Percentiles rank a stretch among this genome's conserved stretches.
Conservation (phyloP, 2,329 filamentous ascomycete genomes). For the Teratosphaeriaceae sp. region DNA sequence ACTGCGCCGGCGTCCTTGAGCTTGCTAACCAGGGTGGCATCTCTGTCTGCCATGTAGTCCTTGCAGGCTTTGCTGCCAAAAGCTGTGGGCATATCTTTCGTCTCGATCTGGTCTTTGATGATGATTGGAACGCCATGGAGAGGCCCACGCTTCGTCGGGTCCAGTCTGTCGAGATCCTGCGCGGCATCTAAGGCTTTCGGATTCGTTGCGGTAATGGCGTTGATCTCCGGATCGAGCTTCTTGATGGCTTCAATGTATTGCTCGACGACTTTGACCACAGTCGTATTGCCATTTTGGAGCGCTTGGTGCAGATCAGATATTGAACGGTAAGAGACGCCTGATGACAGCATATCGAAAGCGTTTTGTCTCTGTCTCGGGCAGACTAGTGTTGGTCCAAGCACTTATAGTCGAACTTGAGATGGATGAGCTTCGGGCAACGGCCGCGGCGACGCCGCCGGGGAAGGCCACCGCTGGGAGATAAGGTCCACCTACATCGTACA, state of each 20-base stretch:
- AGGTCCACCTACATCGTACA: no score
- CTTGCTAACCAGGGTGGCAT: conserved; percentile 16
- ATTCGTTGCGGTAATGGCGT: conserved; percentile 13
- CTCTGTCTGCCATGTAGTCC: conserved; percentile 14
- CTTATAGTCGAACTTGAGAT: not conserved
- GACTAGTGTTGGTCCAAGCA: no score
- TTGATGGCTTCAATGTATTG: conserved; percentile 15
- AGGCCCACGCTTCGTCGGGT: conserved; percentile 12
- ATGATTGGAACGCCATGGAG: conserved; percentile 19
- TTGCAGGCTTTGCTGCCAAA: conserved; percentile 16
- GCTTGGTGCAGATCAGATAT: conserved; percentile 15
- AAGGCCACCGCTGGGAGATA: no score
- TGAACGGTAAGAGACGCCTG: conserved; percentile 10
- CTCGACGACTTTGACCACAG: conserved; percentile 12
- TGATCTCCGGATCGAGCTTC: conserved; percentile 14
- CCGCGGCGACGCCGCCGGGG: no score
- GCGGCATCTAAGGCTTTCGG: not conserved
- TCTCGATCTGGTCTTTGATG: conserved; percentile 23
- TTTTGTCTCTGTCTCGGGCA: no score
- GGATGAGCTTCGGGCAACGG: not conserved
- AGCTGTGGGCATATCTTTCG: conserved; percentile 14
- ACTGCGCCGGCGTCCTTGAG: conserved; percentile 19
- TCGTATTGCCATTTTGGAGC: conserved; percentile 9
- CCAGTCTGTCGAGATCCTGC: conserved; percentile 4
- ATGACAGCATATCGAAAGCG: conserved; percentile 11